phyloP scores from a whole-genome alignment of 805 yeast genomes.

The Sugiyamaella valdiviana region DNA sequence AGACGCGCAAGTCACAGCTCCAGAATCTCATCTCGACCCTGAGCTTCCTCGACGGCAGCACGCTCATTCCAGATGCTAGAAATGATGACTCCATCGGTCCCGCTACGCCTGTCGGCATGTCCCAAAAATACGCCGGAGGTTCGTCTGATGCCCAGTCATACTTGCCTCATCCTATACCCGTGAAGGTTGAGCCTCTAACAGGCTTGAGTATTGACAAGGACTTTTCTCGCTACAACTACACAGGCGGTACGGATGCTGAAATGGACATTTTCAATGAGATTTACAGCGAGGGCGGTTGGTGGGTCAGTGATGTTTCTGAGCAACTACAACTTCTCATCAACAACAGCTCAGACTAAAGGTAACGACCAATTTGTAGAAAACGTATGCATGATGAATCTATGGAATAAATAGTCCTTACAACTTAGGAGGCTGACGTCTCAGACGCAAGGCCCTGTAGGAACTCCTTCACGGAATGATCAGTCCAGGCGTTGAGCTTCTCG shows the following conservation, averaged over 20 bases:
- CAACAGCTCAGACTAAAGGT: not conserved
- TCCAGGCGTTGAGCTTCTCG: not conserved
- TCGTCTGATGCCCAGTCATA: too few species aligned
- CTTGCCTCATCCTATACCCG: too few species aligned
- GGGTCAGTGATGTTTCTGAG: too few species aligned
- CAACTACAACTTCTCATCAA: not conserved
- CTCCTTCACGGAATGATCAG: not conserved
- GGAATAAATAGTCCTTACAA: not conserved
- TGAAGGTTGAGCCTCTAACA: not conserved
- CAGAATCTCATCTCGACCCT: slow-evolving; percentile 14
- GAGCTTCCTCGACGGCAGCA: slow-evolving; percentile 12
- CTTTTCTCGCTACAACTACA: not conserved
- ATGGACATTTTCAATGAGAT: not conserved
- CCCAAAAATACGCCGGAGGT: too few species aligned
- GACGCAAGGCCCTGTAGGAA: not conserved
- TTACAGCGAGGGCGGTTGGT: not conserved
- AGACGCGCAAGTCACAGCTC: slow-evolving; percentile 16
- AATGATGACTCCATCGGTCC: too few species aligned
- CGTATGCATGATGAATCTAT: not conserved
- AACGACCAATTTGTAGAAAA: not conserved
- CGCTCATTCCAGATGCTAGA: too few species aligned
- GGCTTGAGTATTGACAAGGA: not conserved
- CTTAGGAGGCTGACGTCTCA: not conserved
- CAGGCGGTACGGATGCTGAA: not conserved
- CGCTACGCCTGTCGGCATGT: too few species aligned